Evolutionary conservation across 2,329 filamentous ascomycete genomes (phyloP).

Genomic region (Epichloe typhina): DNA sequence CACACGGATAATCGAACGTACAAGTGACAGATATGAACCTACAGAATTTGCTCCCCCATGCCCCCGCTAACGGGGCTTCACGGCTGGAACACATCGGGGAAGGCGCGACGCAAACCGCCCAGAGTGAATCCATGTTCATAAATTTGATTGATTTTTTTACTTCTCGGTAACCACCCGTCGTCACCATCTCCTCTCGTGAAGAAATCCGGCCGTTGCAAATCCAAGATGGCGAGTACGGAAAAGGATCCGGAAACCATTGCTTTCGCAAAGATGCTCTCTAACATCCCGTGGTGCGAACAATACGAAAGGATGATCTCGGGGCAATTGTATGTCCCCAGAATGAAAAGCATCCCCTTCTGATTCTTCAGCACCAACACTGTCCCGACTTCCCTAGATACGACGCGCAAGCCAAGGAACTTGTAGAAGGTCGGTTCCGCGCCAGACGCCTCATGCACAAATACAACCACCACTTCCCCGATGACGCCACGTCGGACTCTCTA

Average conservation of each 20-base stretch:
- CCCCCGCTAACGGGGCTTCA: no score
- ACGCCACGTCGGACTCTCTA: constrained; percentile 27
- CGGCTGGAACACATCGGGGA: not conserved
- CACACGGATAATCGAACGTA: no score
- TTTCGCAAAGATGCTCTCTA: constrained; percentile 32
- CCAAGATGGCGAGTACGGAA: constrained; percentile 14
- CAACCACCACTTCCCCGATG: constrained; percentile 41
- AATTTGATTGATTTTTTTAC: not conserved
- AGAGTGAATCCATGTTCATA: not conserved
- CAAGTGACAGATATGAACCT: no score
- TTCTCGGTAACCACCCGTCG: not conserved
- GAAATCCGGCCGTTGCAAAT: not conserved
- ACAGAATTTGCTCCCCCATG: no score
- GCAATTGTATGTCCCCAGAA: constrained; percentile 32
- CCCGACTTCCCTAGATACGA: constrained; percentile 31
- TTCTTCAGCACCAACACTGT: not conserved
- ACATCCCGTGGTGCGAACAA: constrained; percentile 44
- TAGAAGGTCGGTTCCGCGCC: constrained; percentile 37
- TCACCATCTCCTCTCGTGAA: not conserved
- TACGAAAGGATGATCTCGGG: constrained; percentile 54
- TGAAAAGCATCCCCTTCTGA: not conserved
- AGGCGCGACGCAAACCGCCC: not conserved
- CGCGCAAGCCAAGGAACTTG: constrained; percentile 32
- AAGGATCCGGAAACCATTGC: constrained; percentile 31
- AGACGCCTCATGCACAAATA: constrained; percentile 43